Evolutionary conservation across 2,329 filamentous ascomycete genomes (phyloP).

Genomic region (Cladophialophora immunda): DNA sequence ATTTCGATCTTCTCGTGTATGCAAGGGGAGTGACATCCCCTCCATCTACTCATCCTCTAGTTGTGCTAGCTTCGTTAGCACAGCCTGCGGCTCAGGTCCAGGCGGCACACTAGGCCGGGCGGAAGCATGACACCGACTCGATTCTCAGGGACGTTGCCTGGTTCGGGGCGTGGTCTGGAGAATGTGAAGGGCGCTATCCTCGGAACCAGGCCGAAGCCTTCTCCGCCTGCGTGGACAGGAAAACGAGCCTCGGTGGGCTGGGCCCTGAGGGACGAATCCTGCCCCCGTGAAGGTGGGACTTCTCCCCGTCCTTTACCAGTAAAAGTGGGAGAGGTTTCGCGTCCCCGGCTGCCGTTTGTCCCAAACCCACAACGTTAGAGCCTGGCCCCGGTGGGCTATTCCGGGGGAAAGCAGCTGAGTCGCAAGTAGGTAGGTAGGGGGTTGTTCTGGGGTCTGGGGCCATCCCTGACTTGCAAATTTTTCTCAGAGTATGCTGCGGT

Average conservation of each 20-base stretch:
- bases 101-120: not conserved
- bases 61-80: not conserved
- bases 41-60: not conserved
- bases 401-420: not conserved
- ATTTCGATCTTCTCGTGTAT: not conserved
- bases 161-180: not conserved
- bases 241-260: not conserved
- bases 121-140: not conserved
- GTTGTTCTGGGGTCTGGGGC: not conserved
- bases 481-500: not conserved
- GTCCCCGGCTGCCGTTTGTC: not conserved
- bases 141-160: not conserved
- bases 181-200: not conserved
- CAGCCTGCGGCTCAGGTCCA: not conserved
- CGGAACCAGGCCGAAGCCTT: slow-evolving; percentile 4
- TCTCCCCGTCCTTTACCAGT: not conserved
- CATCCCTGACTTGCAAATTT: not conserved
- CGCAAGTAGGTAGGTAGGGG: not conserved
- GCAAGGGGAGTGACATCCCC: not conserved
- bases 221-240: not conserved
- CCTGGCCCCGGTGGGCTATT: not conserved
- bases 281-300: slow-evolving; percentile 12
- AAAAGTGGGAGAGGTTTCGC: not conserved
- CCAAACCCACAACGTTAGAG: not conserved
- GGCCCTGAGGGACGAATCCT: not conserved